Conservation (phyloP, 306 rosid species). For the Pyrus pyrifolia region DNA sequence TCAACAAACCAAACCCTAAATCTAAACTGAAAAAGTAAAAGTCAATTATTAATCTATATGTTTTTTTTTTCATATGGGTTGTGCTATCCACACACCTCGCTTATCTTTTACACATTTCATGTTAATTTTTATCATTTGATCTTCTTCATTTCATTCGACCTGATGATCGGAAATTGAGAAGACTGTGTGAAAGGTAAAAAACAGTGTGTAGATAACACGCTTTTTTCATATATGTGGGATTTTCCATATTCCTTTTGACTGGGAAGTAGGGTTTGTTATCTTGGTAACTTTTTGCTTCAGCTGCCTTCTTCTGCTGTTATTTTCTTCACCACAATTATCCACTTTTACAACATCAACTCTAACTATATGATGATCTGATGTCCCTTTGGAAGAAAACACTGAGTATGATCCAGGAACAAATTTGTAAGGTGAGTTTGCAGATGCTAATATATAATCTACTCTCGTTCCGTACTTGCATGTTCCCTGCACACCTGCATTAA, state of each 20-base stretch:
- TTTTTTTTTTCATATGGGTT: not conserved
- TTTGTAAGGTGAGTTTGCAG: constrained; percentile 54
- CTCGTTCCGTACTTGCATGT: constrained; percentile 96
- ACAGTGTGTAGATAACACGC: too few relatives aligned
- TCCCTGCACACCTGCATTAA: constrained; percentile 82
- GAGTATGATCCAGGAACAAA: constrained; percentile 86
- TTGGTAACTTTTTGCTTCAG: constrained; percentile 45
- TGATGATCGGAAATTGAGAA: too few relatives aligned
- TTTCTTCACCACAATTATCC: constrained; percentile 21
- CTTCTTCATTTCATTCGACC: too few relatives aligned
- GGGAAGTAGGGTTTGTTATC: constrained; percentile 45
- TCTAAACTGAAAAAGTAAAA: not conserved
- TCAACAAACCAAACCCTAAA: constrained; percentile 5
- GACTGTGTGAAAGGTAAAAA: too few relatives aligned
- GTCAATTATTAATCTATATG: not conserved
- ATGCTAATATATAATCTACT: constrained; percentile 81
- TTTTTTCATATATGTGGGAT: constrained; percentile 18
- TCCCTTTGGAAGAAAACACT: constrained; percentile 90
- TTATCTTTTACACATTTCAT: too few relatives aligned
- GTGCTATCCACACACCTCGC: too few relatives aligned
- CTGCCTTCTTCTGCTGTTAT: constrained; percentile 22
- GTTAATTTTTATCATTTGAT: too few relatives aligned
- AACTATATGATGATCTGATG: constrained; percentile 97
- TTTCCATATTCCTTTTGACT: constrained; percentile 61
- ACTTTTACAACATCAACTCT: constrained; percentile 60